Evolutionary conservation across 352 stramenopile genomes (phyloP).

Genomic region (Phytophthora sansomeana): DNA sequence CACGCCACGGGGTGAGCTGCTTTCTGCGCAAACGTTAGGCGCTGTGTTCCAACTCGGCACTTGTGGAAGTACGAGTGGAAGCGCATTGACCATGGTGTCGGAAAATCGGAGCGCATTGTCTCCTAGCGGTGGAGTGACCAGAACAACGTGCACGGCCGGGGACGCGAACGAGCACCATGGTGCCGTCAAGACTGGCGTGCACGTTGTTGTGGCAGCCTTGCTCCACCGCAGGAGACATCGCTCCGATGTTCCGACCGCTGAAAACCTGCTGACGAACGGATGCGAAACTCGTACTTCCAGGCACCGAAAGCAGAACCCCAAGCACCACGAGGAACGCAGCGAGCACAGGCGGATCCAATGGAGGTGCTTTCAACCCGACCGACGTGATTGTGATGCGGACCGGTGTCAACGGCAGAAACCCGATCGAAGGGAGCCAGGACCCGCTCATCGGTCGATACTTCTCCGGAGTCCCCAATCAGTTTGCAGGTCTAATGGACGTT

Average conservation of each 20-base stretch:
- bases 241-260: conserved; percentile 52
- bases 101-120: too few species aligned
- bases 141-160: conserved; percentile 73
- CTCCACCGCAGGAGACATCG: conserved; percentile 60
- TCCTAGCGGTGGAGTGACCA: conserved; percentile 83
- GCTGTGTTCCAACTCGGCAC: conserved; percentile 69
- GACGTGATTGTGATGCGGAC: conserved; percentile 59
- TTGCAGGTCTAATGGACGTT: conserved; percentile 55
- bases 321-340: conserved; percentile 28
- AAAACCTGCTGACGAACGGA: conserved; percentile 64
- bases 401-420: conserved; percentile 41
- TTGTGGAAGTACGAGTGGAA: conserved; percentile 86
- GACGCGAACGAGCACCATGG: conserved; percentile 62
- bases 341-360: conserved; percentile 35
- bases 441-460: conserved; percentile 55
- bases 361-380: conserved; percentile 46
- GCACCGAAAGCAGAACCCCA: conserved; percentile 46
- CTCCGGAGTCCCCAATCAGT: conserved; percentile 41
- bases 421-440: conserved; percentile 46
- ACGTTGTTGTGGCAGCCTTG: conserved; percentile 67
- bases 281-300: conserved; percentile 46
- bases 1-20: conserved; percentile 43
- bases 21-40: conserved; percentile 61
- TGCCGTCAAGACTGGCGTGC: conserved; percentile 52
- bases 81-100: conserved; percentile 64